phyloP scores from a whole-genome alignment of 192 early-diverging fungal genomes.

The Backusella sp. region DNA sequence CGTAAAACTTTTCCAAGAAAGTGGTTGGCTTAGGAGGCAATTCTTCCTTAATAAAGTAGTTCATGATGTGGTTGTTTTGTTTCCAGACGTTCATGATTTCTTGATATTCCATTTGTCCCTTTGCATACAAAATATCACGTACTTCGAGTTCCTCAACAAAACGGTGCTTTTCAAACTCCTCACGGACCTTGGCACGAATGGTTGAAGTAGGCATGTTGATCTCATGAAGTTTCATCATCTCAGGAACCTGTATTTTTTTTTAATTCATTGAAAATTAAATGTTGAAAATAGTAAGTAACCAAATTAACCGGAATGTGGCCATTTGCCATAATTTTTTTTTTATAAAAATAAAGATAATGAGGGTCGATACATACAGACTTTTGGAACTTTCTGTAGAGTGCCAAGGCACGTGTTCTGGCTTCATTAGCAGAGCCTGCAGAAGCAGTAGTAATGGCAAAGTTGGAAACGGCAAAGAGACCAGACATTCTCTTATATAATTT shows the following conservation, averaged over 20 bases:
- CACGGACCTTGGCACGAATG: slow-evolving; percentile 81
- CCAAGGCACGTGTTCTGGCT: slow-evolving; percentile 60
- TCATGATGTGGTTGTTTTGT: slow-evolving; percentile 82
- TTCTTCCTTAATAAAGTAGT: slow-evolving; percentile 83
- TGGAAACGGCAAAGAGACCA: slow-evolving; percentile 34
- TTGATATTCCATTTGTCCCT: slow-evolving; percentile 83
- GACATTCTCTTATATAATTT: slow-evolving; percentile 8
- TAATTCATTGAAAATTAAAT: neutral
- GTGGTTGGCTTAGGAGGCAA: slow-evolving; percentile 62
- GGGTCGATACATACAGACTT: slow-evolving; percentile 45
- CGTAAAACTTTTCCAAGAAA: slow-evolving; percentile 82
- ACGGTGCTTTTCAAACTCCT: slow-evolving; percentile 87
- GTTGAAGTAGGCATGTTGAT: slow-evolving; percentile 68
- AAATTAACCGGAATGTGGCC: neutral
- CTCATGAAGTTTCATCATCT: slow-evolving; percentile 71
- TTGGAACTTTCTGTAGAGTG: slow-evolving; percentile 75
- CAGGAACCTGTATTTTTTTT: slow-evolving; percentile 54
- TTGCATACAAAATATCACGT: slow-evolving; percentile 84
- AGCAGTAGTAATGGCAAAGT: slow-evolving; percentile 50
- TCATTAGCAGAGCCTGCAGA: slow-evolving; percentile 61
- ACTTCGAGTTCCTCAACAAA: slow-evolving; percentile 70
- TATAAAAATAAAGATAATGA: neutral
- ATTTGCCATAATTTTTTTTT: neutral
- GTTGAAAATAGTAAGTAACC: neutral
- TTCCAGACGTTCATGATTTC: slow-evolving; percentile 95